Evolutionary conservation across 768 basidiomycete species (phyloP).

Genomic region (Calocybe cyanea): DNA sequence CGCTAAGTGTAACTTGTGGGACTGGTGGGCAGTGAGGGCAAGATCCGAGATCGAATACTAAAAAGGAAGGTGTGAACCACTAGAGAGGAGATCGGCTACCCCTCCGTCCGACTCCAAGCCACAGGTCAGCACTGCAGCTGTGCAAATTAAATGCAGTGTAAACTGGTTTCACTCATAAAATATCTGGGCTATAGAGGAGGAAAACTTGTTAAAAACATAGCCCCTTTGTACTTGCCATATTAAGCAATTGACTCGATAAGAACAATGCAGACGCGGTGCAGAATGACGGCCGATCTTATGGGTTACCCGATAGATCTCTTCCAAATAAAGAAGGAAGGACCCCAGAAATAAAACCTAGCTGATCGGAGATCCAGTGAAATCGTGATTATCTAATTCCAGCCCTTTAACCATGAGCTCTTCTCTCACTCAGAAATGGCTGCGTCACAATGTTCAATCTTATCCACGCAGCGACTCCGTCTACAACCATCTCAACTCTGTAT

Average conservation of each 20-base stretch:
- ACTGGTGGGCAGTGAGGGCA: too few relatives aligned
- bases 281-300: conserved; percentile 17
- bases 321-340: conserved; percentile 18
- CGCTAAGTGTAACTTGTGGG: too few relatives aligned
- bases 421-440: conserved; percentile 61
- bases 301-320: conserved; percentile 13
- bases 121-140: background rate
- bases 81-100: conserved; percentile 35
- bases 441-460: conserved; percentile 60
- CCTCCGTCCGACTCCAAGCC: background rate
- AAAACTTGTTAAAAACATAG: background rate
- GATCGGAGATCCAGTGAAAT: conserved; percentile 9
- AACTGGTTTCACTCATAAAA: too few relatives aligned
- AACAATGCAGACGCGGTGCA: conserved; percentile 15
- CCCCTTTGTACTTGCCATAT: conserved; percentile 31
- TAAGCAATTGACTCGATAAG: conserved; percentile 13
- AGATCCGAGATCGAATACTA: conserved; percentile 40
- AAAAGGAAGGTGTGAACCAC: conserved; percentile 50
- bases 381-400: conserved; percentile 5
- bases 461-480: conserved; percentile 51
- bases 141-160: too few relatives aligned
- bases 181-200: too few relatives aligned
- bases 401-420: conserved; percentile 21
- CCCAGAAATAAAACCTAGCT: conserved; percentile 12
- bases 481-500: conserved; percentile 57